Evolutionary conservation across 768 basidiomycete genomes (phyloP), one percentile per base, ranked within the genome.

Genomic region (Cystofilobasidium bisporidii): DNA sequence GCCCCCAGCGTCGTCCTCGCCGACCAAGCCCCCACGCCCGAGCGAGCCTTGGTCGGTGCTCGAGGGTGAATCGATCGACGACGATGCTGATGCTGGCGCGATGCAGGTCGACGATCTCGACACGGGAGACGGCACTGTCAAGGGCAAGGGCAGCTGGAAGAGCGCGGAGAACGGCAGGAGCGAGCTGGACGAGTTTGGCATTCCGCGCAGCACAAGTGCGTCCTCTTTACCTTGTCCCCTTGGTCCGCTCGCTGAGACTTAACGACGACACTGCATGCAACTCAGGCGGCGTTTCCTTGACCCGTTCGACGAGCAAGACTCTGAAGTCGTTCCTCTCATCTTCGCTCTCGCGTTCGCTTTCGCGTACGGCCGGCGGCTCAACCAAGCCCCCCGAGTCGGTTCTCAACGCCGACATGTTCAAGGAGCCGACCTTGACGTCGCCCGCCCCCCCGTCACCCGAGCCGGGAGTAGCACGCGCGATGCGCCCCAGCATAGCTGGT

Each of bases 11-110:
- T 22, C 63, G 1, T 63, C 57, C 32, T 55, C 56, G 14, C n/a
- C 56, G 12, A 17, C 41, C 43, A 40, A 43, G 18, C 30, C 57
- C 22, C 32, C 59, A 22, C 58, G 65, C 2, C n/a, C 59, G 65
- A 55, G 50, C 38, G 65, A 66, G 28, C 45, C 65, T 10, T 66
- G 65, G 65, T 41, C 41, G 33, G 15, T 66, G 6, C 65, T 66
- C 5, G 59, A 61, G 14, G 53, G 53, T 24, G 65, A 61, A 10
- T 5, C 59, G 15, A 40, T 15, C 9, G 40, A 57, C 24, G 36
- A 50, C 53, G 53, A 56, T 17, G 53, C 2, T 11, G 53, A 56
- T 14, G 53, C 5, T 5, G 36, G 36, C 36, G 36, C 36, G 36
- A 36, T 36, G 36, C 36, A 36, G 36, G 36, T 36, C 24, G 48